Evolutionary conservation across 1,284 basidiomycete species (phyloP).

Genomic region (Pyrrhoderma lamaoense): DNA sequence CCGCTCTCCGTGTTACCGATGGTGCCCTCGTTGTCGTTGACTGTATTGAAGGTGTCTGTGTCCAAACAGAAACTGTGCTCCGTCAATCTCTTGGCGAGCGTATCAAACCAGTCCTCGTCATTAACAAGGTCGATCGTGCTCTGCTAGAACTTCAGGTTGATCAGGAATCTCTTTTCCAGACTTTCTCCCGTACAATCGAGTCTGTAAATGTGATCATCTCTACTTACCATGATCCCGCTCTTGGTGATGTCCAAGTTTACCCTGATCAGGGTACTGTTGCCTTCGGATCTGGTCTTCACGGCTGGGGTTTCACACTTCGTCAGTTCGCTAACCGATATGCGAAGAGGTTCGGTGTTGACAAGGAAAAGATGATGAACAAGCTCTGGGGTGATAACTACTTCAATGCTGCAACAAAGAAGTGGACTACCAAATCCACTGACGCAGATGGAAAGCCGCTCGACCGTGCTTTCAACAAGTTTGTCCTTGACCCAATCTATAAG

Average conservation of each 20-base stretch:
- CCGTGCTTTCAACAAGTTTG: conserved; percentile 93
- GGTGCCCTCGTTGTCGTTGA: conserved; percentile 99
- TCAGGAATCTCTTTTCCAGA: conserved; percentile 98
- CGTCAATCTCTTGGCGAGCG: conserved; percentile 97
- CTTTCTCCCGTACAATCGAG: conserved; percentile 97
- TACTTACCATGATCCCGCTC: conserved; percentile 90
- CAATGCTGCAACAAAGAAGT: conserved; percentile 97
- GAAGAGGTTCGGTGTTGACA: conserved; percentile 99
- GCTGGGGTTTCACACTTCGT: conserved; percentile 99
- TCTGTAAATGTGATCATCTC: conserved; percentile 98
- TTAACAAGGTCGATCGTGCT: conserved; percentile 99
- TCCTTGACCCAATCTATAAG: conserved; percentile 98
- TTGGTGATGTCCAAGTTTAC: conserved; percentile 99
- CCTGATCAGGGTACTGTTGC: conserved; percentile 98
- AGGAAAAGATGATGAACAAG: conserved; percentile 96
- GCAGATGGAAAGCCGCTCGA: conserved; percentile 87
- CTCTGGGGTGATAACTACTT: conserved; percentile 99
- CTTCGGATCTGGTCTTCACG: conserved; percentile 98
- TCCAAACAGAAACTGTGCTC: conserved; percentile 99
- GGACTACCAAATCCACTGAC: conserved; percentile 77
- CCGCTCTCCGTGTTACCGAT: conserved; percentile 99
- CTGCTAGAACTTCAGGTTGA: conserved; percentile 96
- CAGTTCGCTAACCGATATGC: conserved; percentile 95
- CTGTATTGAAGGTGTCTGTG: conserved; percentile 99
- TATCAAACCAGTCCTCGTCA: conserved; percentile 99